Evolutionary conservation across 1,284 basidiomycete species (phyloP).

Genomic region (Cutaneotrichosporon daszewskae): DNA sequence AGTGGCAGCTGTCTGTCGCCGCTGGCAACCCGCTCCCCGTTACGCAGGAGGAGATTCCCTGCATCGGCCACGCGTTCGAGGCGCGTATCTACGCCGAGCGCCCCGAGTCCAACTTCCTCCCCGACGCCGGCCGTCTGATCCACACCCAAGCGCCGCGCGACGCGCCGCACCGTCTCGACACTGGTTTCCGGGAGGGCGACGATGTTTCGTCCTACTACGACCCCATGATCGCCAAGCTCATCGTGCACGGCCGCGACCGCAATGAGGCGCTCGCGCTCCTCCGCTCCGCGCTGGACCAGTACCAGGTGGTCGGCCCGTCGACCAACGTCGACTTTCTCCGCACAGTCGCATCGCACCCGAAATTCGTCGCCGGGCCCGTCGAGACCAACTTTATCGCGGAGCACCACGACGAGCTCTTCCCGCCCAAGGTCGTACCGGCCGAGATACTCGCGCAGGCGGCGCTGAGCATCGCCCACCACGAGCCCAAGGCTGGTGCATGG

Average conservation of each 20-base stretch:
- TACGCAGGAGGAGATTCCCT: conserved; percentile 67
- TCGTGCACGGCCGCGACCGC: conserved; percentile 82
- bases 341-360: conserved; percentile 65
- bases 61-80: conserved; percentile 88
- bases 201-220: conserved; percentile 91
- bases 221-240: conserved; percentile 68
- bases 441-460: conserved; percentile 71
- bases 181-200: conserved; percentile 78
- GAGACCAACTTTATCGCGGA: conserved; percentile 84
- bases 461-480: conserved; percentile 65
- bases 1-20: conserved; percentile 91
- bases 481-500: conserved; percentile 54
- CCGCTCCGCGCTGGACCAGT: conserved; percentile 73
- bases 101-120: conserved; percentile 83
- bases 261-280: conserved; percentile 76
- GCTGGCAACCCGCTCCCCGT: conserved; percentile 80
- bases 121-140: conserved; percentile 76
- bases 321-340: conserved; percentile 89
- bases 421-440: conserved; percentile 56
- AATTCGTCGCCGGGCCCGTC: conserved; percentile 74
- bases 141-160: conserved; percentile 58
- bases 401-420: conserved; percentile 69
- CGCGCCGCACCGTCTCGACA: conserved; percentile 74
- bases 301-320: conserved; percentile 81
- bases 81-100: conserved; percentile 96